Conservation (phyloP, 495 filamentous ascomycete species). For the Margaritispora aquatica region DNA sequence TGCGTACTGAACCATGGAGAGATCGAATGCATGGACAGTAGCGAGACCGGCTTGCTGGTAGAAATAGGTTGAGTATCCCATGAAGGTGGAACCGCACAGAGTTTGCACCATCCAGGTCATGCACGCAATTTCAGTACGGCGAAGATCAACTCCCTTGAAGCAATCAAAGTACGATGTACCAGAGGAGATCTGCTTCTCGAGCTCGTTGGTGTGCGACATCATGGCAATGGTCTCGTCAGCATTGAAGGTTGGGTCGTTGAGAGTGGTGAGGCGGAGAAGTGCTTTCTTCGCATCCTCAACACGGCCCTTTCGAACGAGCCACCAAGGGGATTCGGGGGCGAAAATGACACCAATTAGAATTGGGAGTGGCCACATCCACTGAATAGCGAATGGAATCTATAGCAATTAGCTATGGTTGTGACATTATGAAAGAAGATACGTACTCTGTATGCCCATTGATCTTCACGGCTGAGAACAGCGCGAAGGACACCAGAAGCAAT, state of each 20-base stretch:
- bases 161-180: conserved; percentile 58
- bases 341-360: conserved; percentile 54
- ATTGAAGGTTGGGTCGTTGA: conserved; percentile 48
- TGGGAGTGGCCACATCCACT: conserved; percentile 72
- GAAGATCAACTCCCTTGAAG: conserved; percentile 58
- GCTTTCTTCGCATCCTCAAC: conserved; percentile 51
- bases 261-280: conserved; percentile 51
- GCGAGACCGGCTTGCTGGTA: conserved; percentile 60
- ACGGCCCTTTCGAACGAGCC: conserved; percentile 57
- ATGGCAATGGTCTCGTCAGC: conserved; percentile 60
- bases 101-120: conserved; percentile 67
- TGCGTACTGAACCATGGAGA: conserved; percentile 42
- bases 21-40: conserved; percentile 42
- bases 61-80: conserved; percentile 65
- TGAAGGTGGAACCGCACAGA: conserved; percentile 62
- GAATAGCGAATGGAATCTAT: conserved; percentile 32
- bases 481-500: conserved; percentile 60
- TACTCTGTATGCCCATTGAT: conserved; percentile 54
- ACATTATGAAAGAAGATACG: conserved; percentile 22
- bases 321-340: conserved; percentile 74
- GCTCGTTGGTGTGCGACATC: conserved; percentile 63
- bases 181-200: conserved; percentile 52
- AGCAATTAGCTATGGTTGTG: not conserved
- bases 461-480: conserved; percentile 40
- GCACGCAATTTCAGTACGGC: conserved; percentile 65